Conservation (phyloP, 345 rosid genomes). For the Nasturtium officinale region DNA sequence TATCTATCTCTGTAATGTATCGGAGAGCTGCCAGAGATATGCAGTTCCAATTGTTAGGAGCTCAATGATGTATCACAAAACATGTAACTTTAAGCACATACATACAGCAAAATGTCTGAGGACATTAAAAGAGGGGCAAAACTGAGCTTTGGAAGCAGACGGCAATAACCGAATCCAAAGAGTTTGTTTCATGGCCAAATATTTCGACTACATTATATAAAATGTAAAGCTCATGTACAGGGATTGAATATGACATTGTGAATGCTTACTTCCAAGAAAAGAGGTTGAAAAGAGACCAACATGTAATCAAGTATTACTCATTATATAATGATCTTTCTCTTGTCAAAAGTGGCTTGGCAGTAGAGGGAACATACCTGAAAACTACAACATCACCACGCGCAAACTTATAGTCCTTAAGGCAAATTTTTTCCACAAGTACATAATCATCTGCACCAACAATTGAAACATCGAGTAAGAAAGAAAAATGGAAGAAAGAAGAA, state of each 20-base stretch:
- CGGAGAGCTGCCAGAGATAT: conserved; percentile 68
- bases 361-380: conserved; percentile 58
- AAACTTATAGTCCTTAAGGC: conserved; percentile 75
- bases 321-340: not conserved
- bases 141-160: conserved; percentile 13
- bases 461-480: conserved; percentile 24
- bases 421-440: conserved; percentile 77
- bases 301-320: conserved; percentile 1
- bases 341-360: conserved; percentile 2
- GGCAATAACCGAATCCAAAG: not conserved
- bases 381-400: conserved; percentile 79
- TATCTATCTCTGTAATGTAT: conserved; percentile 62
- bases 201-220: not conserved
- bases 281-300: not conserved
- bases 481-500: conserved; percentile 17
- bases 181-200: conserved; percentile 7
- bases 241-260: not conserved
- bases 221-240: not conserved
- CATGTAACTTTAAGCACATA: not conserved
- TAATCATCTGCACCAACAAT: conserved; percentile 71
- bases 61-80: not conserved
- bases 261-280: not conserved
- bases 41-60: conserved; percentile 26
- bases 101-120: conserved; percentile 8
- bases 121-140: not conserved